phyloP scores from a whole-genome alignment of 208 protist species.

The Acanthamoeba lenticulata region DNA sequence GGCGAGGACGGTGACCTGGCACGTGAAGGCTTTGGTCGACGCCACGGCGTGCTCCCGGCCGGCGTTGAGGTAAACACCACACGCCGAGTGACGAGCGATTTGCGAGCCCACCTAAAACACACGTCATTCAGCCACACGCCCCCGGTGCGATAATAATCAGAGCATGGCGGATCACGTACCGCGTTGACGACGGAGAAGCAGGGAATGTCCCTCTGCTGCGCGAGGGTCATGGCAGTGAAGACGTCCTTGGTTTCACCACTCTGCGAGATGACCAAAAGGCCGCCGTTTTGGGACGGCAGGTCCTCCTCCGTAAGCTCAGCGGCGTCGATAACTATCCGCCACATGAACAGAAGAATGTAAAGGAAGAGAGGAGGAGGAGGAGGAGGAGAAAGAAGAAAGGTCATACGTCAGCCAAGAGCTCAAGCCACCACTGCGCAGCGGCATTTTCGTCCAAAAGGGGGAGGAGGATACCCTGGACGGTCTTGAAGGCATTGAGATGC shows the following conservation, averaged over 20 bases:
- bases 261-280: conserved; percentile 84
- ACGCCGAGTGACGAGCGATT: conserved; percentile 74
- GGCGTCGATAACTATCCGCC: conserved; percentile 73
- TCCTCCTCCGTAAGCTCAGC: conserved; percentile 77
- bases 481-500: conserved; percentile 78
- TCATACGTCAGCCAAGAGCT: background rate
- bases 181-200: conserved; percentile 83
- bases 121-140: background rate
- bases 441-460: background rate
- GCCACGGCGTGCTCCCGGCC: conserved; percentile 86
- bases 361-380: background rate
- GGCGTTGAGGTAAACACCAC: conserved; percentile 86
- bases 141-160: background rate
- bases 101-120: conserved; percentile 83
- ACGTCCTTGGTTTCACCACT: conserved; percentile 87
- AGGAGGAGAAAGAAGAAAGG: background rate
- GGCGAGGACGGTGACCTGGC: conserved; percentile 78
- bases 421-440: too few relatives aligned
- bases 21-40: conserved; percentile 87
- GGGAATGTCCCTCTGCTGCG: conserved; percentile 66
- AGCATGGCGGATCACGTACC: conserved; percentile 77
- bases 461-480: conserved; percentile 56
- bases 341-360: background rate
- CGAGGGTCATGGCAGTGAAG: conserved; percentile 73
- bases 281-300: conserved; percentile 66